Evolutionary conservation across 2,329 filamentous ascomycete species (phyloP), one percentile per base, ranked within the genome.

Genomic region (Pseudogymnoascus sp.): DNA sequence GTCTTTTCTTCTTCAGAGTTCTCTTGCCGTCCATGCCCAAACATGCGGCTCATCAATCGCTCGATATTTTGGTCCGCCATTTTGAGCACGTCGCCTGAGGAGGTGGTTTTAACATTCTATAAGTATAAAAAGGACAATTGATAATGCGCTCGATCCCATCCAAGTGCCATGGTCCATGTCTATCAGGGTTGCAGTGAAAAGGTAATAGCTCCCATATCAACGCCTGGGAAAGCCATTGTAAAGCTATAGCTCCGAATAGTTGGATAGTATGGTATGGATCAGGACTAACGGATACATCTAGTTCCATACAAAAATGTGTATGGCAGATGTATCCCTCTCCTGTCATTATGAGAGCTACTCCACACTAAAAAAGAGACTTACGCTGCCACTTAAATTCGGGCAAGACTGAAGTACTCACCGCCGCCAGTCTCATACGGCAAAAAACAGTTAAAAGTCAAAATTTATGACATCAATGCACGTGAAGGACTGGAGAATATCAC

Each of bases 1-100:
- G 85, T 87, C 69, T 88, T 83, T 66, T 88, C 86, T 64, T 88
- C 86, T 63, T 89, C 82, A 0, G 84, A 87, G n/a, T 82, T 76
- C 47, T 81, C 78, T 65, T 87, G 85, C 5, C 87, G 78, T 18
- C 81, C 81, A 35, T 78, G 75, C 5, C 87, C 87, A 67, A 90
- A 90, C 80, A 90, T 88, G 2, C 82, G 82, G 0, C 85, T 88
- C 76, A 90, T 84, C 38, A 89, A 53, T 6, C 47, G 47, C n/a
- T 53, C 47, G 47, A 53, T 53, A 33, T 33, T 53, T 53, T 53
- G 47, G 28, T 53, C 47, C 11, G 47, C 28, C 47, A 53, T 53
- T 33, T 9, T 53, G 47, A 53, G 6, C 28, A 20, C 28, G 28
- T 20, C 47, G 47, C 9, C 9, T 53, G n/a, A 14, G 8, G 4